Percentiles rank a stretch among this genome's conserved stretches.
phyloP scores from a whole-genome alignment of 2,329 filamentous ascomycete genomes.

The Xylariales sp. region DNA sequence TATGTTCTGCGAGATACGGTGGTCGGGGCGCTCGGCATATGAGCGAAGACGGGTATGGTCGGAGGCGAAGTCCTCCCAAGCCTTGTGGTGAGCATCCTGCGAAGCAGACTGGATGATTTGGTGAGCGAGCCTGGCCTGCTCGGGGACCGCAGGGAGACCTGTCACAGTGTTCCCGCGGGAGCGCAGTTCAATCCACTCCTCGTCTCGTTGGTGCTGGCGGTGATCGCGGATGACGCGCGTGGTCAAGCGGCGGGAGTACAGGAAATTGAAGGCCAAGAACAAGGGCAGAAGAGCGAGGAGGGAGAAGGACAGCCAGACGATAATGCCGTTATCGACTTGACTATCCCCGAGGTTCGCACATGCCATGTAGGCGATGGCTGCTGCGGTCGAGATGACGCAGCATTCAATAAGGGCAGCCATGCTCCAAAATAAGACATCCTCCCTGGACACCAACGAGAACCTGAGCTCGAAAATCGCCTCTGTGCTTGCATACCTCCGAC shows the following conservation, averaged over 20 bases:
- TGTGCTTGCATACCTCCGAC: no score
- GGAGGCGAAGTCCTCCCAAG: no score
- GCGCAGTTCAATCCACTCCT: neutral
- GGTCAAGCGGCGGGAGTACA: neutral
- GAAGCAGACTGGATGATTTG: neutral
- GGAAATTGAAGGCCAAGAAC: neutral
- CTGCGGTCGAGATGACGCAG: neutral
- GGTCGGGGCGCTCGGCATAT: no score
- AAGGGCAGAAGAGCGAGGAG: neutral
- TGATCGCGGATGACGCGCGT: neutral
- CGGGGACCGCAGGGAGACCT: neutral
- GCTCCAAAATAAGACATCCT: neutral
- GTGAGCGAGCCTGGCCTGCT: neutral
- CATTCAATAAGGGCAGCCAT: neutral
- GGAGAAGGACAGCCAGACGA: neutral
- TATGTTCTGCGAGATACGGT: no score
- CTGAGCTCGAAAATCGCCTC: neutral
- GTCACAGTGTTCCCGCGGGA: neutral
- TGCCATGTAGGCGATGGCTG: neutral
- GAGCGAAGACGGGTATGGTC: no score
- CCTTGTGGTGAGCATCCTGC: no score
- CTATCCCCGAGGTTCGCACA: neutral
- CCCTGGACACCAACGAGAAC: neutral
- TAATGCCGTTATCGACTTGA: no score
- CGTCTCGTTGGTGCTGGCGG: neutral